Evolutionary conservation across 805 yeast species (phyloP).

Genomic region (Metschnikowia colocasiae): DNA sequence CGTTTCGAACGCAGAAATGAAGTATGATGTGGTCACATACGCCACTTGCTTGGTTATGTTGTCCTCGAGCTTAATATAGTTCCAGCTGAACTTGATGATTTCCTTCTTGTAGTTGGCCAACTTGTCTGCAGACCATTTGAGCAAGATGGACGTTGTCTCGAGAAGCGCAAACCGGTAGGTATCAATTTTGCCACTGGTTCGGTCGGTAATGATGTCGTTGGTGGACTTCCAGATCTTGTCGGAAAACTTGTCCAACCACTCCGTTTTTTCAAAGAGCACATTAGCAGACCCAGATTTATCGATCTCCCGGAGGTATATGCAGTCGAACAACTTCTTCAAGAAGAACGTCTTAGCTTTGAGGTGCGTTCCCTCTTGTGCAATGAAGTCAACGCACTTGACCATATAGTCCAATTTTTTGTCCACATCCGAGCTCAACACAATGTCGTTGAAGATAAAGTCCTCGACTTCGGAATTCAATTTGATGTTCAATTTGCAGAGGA

Average conservation of each 20-base stretch:
- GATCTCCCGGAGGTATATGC: slow-evolving; percentile 63
- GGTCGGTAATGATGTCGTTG: slow-evolving; percentile 47
- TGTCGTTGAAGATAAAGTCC: slow-evolving; percentile 52
- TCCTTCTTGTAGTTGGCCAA: slow-evolving; percentile 69
- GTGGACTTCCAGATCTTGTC: slow-evolving; percentile 70
- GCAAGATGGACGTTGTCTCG: slow-evolving; percentile 73
- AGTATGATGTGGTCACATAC: slow-evolving; percentile 80
- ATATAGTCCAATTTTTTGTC: slow-evolving; percentile 50
- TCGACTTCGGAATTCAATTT: slow-evolving; percentile 47
- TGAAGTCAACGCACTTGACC: slow-evolving; percentile 45
- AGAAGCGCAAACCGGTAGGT: slow-evolving; percentile 70
- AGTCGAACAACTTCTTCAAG: slow-evolving; percentile 56
- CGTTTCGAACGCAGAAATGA: slow-evolving; percentile 83
- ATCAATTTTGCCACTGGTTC: slow-evolving; percentile 68
- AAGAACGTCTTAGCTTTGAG: slow-evolving; percentile 56
- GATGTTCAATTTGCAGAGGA: slow-evolving; percentile 43
- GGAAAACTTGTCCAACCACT: slow-evolving; percentile 65
- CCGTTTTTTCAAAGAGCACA: slow-evolving; percentile 42
- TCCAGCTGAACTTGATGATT: slow-evolving; percentile 92
- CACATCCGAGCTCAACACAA: slow-evolving; percentile 50
- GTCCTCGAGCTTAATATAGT: slow-evolving; percentile 84
- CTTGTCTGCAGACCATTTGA: slow-evolving; percentile 60
- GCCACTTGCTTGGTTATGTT: slow-evolving; percentile 88
- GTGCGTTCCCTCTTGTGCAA: slow-evolving; percentile 38
- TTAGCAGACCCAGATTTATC: slow-evolving; percentile 45